Evolutionary conservation across 768 basidiomycete genomes (phyloP), one percentile per base, ranked within the genome.

Genomic region (Phanerochaete carnosa): DNA sequence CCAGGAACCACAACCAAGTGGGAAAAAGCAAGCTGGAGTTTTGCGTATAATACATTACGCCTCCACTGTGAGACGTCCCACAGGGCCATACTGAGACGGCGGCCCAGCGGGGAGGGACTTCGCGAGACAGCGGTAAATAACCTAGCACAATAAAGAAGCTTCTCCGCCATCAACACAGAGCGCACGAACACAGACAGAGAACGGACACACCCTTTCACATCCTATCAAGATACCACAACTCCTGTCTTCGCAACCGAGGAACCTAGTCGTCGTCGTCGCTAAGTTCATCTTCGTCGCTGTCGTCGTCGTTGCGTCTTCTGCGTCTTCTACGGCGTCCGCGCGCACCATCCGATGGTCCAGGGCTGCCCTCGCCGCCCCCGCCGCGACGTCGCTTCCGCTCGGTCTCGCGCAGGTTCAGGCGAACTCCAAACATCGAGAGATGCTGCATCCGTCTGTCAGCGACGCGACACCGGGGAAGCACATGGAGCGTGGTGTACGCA

Each of bases 361-460:
- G 47, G 28, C 66, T 66, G 22, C 70, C 70, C 61, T 77, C 77
- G 64, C 77, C 78, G 61, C 39, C 35, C 9, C 50, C 51, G 22
- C 55, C 53, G 3, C 61, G 61, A 15, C 80, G 73, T 8, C 83
- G 76, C 66, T 79, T 83, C 37, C 85, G 79, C 65, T 84, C 83
- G 1, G 76, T 80, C 66, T 85, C 84, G 30, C 85, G 81, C 30
- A 84, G 77, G 63, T 86, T 86, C 7, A 86, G 76, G 12, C 82
- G 80, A 9, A 86, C 80, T 26, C 84, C 83, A 74, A 81, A 84
- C 51, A 80, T 76, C 1, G 82, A 79, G 30, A 86, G 73, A 64
- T 82, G 82, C 80, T 82, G 52, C 35, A 51, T 23, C 13, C n/a
- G 16, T 22, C 3, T 1, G 43, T 56, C 54, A 59, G 55, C 47